Conservation (phyloP, 352 stramenopile species). For the Globisporangium canariense region DNA sequence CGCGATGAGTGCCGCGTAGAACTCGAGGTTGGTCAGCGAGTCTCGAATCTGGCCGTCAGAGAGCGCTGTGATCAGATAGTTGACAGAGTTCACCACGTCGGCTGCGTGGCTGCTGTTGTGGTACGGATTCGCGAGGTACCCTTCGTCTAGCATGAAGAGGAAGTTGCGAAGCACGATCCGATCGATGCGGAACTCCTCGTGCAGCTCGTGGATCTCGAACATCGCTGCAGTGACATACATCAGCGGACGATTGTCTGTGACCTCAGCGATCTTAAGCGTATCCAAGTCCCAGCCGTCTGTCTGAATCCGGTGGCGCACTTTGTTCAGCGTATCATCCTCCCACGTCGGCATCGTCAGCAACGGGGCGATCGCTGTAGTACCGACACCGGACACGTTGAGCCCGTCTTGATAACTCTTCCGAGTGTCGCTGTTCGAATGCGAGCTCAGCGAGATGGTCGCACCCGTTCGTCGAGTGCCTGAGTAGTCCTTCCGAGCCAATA, state of each 20-base stretch:
- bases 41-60: conserved; percentile 71
- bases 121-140: conserved; percentile 74
- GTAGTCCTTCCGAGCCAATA: conserved; percentile 75
- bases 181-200: conserved; percentile 74
- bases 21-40: conserved; percentile 72
- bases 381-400: conserved; percentile 23
- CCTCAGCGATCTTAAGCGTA: conserved; percentile 63
- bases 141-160: conserved; percentile 70
- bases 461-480: conserved; percentile 45
- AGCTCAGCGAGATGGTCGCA: conserved; percentile 59
- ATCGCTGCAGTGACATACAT: conserved; percentile 79
- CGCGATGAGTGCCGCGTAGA: conserved; percentile 74
- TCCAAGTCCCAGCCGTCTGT: conserved; percentile 71
- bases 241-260: conserved; percentile 58
- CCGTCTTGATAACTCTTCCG: conserved; percentile 56
- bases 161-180: conserved; percentile 75
- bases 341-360: conserved; percentile 55
- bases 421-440: conserved; percentile 66
- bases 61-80: conserved; percentile 70
- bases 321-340: conserved; percentile 45
- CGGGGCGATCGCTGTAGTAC: conserved; percentile 28
- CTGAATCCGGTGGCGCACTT: conserved; percentile 54
- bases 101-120: conserved; percentile 78
- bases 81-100: conserved; percentile 82
- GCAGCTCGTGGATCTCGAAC: conserved; percentile 79